Base-by-base conservation (phyloP, 1,139 yeast genomes). In the Hansenula lynferdii region DNA sequence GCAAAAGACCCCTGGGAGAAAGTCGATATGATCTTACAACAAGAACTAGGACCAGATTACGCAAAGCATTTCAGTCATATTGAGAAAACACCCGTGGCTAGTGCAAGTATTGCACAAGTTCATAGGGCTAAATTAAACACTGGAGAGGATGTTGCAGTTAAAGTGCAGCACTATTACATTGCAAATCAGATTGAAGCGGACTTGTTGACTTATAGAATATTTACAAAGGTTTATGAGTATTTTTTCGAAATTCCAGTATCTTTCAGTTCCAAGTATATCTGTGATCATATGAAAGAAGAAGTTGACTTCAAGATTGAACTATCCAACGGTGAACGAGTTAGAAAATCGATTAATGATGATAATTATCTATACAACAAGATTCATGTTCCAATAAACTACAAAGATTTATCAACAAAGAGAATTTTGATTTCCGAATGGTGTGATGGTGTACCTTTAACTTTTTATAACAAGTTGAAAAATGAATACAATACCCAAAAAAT, bases 91-190 rank as follows among this genome's bases (percentile, higher is more conserved):
- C 98, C 99, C 2, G 76, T 92, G 41, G 98, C 98, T 0, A 97
- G 98, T 12, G 98, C 98, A 2, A 85, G 96, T 14, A 90, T 92
- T 53, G 99, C 98, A 3, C 98, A 92, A 60, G 98, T 92, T 2
- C 98, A 92, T 60, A 72, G 72, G 34, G 98, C 95, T 0, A 79
- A 74, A 8, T 70, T 95, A 22, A 67, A 62, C 6, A 58, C 56
- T 28, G 78, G 75, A 34, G 76, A 77, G 45, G 76, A 80, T 20
- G 96, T 90, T 17, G 98, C 95, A 9, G 92, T 92, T 14, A 92
- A 92, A 57, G 90, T 92, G 2, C 99, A 92, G 59, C 94, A 92
- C 54, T 97, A 97, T 0, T 97, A 97, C 19, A 97, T 92, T 15
- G 89, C 83, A 7, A 78, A 84, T 45, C 83, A 94, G 23, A 92